Evolutionary conservation across 192 early-diverging fungal species (phyloP).

Genomic region (Backusella psychrophila): DNA sequence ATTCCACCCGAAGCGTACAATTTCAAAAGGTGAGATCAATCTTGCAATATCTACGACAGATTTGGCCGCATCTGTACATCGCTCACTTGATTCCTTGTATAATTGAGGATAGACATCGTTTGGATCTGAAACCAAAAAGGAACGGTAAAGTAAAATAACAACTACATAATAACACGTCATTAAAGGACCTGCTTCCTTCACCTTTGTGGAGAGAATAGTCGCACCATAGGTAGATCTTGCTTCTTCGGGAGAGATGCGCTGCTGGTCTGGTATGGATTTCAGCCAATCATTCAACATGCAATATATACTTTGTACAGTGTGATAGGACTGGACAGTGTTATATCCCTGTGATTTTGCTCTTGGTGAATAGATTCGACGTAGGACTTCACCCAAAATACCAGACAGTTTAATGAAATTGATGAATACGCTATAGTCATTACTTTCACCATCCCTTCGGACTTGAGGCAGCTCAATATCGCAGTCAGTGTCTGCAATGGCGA

Average conservation of each 20-base stretch:
- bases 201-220: background rate
- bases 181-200: constrained; percentile 15
- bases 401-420: constrained; percentile 29
- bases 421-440: constrained; percentile 12
- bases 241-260: background rate
- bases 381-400: constrained; percentile 25
- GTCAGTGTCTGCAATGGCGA: constrained; percentile 41
- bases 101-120: background rate
- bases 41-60: constrained; percentile 16
- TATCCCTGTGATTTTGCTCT: constrained; percentile 19
- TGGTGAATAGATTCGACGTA: constrained; percentile 32
- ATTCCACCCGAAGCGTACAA: constrained; percentile 19
- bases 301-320: constrained; percentile 21
- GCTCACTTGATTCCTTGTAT: background rate
- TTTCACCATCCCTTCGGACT: background rate
- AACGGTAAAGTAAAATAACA: constrained; percentile 27
- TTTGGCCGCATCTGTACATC: constrained; percentile 24
- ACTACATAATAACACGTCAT: constrained; percentile 29
- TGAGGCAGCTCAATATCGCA: constrained; percentile 33
- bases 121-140: constrained; percentile 16
- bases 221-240: background rate
- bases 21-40: background rate
- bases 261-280: constrained; percentile 8
- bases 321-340: constrained; percentile 3
- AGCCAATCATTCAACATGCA: constrained; percentile 25